Evolutionary conservation across 2,329 filamentous ascomycete species (phyloP).

Genomic region (Xylariales sp.): DNA sequence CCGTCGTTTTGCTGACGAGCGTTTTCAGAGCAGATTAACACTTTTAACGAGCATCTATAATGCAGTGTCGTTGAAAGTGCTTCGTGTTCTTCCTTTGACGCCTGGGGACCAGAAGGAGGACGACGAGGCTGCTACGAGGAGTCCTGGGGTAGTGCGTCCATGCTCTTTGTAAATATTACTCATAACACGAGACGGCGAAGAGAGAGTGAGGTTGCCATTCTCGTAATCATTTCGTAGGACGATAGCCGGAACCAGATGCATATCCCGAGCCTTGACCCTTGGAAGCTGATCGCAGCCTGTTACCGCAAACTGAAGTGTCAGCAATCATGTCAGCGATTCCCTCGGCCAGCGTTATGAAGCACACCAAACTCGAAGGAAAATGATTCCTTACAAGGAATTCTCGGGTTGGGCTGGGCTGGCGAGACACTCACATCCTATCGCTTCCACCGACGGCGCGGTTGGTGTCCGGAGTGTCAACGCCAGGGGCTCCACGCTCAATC

Average conservation of each 20-base stretch:
- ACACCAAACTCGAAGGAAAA: slow-evolving; percentile 82
- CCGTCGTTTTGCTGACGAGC: neutral
- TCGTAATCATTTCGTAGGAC: slow-evolving; percentile 38
- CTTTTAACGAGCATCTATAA: too few relatives aligned
- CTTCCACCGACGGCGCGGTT: slow-evolving; percentile 73
- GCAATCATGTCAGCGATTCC: slow-evolving; percentile 70
- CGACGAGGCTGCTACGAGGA: neutral
- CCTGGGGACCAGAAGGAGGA: neutral
- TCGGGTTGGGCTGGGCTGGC: slow-evolving; percentile 43
- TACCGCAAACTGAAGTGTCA: slow-evolving; percentile 78
- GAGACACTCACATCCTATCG: slow-evolving; percentile 93
- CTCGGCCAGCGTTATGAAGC: slow-evolving; percentile 71
- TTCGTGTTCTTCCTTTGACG: slow-evolving; percentile 8
- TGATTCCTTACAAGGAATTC: slow-evolving; percentile 84
- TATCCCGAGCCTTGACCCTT: slow-evolving; percentile 53
- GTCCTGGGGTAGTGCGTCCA: slow-evolving; percentile 15
- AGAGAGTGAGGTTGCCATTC: slow-evolving; percentile 11
- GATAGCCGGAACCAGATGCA: slow-evolving; percentile 34
- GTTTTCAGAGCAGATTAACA: neutral
- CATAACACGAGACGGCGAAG: slow-evolving; percentile 13
- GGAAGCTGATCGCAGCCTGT: slow-evolving; percentile 80
- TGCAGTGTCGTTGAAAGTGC: neutral
- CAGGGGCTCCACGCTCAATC: slow-evolving; percentile 62
- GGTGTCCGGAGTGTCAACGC: slow-evolving; percentile 65
- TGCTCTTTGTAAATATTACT: slow-evolving; percentile 15